phyloP scores from a whole-genome alignment of 495 filamentous ascomycete species.

The Aspergillus coremiiformis region DNA sequence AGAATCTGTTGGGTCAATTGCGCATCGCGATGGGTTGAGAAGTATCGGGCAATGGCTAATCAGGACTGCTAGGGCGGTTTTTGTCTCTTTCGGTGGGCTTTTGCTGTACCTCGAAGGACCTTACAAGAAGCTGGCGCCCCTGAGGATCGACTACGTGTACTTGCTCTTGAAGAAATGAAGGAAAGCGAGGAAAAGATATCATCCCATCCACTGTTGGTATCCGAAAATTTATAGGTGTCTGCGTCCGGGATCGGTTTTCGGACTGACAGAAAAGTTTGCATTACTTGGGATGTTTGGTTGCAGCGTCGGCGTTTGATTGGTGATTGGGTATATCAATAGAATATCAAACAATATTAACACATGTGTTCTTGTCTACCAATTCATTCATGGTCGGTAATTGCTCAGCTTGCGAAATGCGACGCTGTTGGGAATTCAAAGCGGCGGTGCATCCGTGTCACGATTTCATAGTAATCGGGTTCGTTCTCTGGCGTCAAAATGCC shows the following conservation, averaged over 20 bases:
- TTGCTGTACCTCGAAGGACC: conserved; percentile 86
- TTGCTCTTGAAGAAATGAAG: conserved; percentile 81
- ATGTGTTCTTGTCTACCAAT: not conserved
- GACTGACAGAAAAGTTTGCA: conserved; percentile 9
- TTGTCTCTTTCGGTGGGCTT: conserved; percentile 85
- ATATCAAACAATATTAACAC: conserved; percentile 10
- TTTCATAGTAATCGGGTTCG: conserved; percentile 73
- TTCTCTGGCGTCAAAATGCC: conserved; percentile 75
- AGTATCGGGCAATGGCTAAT: not conserved
- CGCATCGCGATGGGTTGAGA: not conserved
- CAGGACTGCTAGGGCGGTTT: conserved; percentile 68
- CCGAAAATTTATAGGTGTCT: not conserved
- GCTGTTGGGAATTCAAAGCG: conserved; percentile 71
- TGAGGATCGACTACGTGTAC: conserved; percentile 89
- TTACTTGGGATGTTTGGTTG: conserved; percentile 16
- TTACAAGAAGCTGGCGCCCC: conserved; percentile 86
- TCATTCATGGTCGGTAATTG: not conserved
- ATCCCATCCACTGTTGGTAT: not conserved
- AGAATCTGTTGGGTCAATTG: not conserved
- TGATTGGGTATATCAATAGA: conserved; percentile 25
- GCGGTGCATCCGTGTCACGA: conserved; percentile 68
- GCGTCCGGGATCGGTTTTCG: not conserved
- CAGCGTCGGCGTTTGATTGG: conserved; percentile 27
- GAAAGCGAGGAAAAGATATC: not conserved
- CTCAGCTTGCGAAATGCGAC: conserved; percentile 20